A percentile compares a stretch with the other conserved stretches of the same genome.
These are phyloP conservation scores for Cercospora beticola DNA, from an alignment of 2,329 filamentous ascomycete species.

Conservation along the genomic window DNA sequence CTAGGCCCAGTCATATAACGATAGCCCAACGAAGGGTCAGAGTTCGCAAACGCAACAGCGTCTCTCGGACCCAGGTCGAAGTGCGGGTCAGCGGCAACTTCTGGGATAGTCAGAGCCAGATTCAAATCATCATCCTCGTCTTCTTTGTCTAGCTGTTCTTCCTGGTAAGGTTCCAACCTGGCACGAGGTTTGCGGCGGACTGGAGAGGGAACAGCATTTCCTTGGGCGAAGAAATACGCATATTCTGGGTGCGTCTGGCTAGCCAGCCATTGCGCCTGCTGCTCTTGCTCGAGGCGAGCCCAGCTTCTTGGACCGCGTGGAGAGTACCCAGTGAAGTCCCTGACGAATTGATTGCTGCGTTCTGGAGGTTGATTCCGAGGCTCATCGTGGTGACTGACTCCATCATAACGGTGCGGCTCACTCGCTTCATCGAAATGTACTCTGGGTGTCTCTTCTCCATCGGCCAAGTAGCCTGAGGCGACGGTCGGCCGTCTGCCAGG, in stretches of 20 bases:
- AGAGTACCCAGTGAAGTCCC: not conserved
- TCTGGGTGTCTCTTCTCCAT: not conserved
- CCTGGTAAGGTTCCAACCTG: not conserved
- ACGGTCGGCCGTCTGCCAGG: not conserved
- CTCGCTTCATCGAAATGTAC: slow-evolving; percentile 2
- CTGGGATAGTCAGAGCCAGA: not conserved
- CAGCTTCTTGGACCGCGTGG: not conserved
- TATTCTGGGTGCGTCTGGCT: not conserved
- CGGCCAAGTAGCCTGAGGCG: slow-evolving; percentile 1
- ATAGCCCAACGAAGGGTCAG: not conserved
- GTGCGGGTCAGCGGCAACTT: not conserved
- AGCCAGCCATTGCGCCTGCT: not conserved
- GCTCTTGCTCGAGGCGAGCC: not conserved
- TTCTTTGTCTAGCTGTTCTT: not conserved
- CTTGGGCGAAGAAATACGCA: not conserved
- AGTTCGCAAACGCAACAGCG: not conserved
- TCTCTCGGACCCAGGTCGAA: not conserved
- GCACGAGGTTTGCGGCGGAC: not conserved
- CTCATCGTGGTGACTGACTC: not conserved
- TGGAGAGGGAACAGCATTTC: not conserved
- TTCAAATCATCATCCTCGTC: not conserved
- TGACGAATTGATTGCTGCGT: not conserved
- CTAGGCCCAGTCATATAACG: not conserved
- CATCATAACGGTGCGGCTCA: not conserved
- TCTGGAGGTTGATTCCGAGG: not conserved